These are phyloP conservation scores for Cladochytrium replicatum DNA, from an alignment of 192 early-diverging fungal species.

Conservation along the genomic window DNA sequence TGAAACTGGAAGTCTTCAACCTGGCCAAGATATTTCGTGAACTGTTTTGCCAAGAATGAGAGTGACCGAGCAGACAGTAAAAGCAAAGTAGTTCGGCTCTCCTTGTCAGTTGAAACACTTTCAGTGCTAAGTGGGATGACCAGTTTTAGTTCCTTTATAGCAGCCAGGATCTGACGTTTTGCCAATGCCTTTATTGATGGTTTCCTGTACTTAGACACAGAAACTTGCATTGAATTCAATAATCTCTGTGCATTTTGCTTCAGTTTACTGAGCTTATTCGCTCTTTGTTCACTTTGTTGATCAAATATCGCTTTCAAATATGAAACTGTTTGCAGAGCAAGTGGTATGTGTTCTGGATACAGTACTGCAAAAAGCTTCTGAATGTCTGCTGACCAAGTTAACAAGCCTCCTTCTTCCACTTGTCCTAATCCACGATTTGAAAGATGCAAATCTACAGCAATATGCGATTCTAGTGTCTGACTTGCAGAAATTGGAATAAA, in stretches of 20 bases:
- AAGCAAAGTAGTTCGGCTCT: slow-evolving; percentile 37
- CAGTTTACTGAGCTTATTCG: slow-evolving; percentile 44
- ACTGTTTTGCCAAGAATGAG: slow-evolving; percentile 46
- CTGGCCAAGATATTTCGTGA: slow-evolving; percentile 40
- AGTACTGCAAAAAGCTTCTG: no score
- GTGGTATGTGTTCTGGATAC: no score
- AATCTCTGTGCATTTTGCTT: slow-evolving; percentile 56
- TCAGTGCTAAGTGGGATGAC: no score
- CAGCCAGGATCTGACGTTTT: no score
- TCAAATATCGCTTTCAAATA: slow-evolving; percentile 61
- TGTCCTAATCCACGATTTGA: no score
- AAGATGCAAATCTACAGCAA: no score
- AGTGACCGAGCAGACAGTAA: slow-evolving; percentile 51
- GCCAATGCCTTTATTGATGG: no score
- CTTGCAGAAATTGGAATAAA: no score
- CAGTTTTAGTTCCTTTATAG: no score
- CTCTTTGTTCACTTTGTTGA: slow-evolving; percentile 42
- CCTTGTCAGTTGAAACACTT: neutral
- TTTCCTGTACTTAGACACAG: slow-evolving; percentile 38
- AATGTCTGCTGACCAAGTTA: no score
- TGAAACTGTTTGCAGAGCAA: neutral
- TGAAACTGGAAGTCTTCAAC: slow-evolving; percentile 53
- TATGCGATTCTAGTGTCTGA: no score
- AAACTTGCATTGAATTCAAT: slow-evolving; percentile 52
- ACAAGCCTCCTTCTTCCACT: no score